A percentile compares a stretch with the other conserved stretches of the same genome.
phyloP scores from a whole-genome alignment of 106 monocot genomes.

The Acorus calamus region DNA sequence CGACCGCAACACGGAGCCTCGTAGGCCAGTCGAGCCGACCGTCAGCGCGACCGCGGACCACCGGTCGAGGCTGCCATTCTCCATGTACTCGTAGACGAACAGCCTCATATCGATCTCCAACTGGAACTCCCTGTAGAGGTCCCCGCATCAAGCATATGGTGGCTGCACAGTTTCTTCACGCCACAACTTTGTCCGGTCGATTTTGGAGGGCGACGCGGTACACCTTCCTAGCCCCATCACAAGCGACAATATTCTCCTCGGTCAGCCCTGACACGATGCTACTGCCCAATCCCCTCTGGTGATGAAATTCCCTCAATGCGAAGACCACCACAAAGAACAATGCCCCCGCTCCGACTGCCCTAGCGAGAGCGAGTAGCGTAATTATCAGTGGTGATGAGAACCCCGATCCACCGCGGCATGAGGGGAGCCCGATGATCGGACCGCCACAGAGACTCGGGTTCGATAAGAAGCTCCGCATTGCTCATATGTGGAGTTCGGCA shows the following conservation, averaged over 20 bases:
- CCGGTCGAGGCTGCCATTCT: constrained; percentile 45
- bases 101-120: constrained; percentile 36
- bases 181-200: constrained; percentile 8
- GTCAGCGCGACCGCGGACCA: no score
- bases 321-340: constrained; percentile 13
- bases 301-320: constrained; percentile 15
- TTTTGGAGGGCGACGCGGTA: constrained; percentile 16
- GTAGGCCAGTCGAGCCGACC: no score
- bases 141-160: constrained; percentile 13
- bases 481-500: constrained; percentile 15
- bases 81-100: constrained; percentile 57
- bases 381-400: no score
- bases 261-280: constrained; percentile 17
- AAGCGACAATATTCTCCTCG: constrained; percentile 42
- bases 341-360: constrained; percentile 16
- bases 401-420: constrained; percentile 9
- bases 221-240: constrained; percentile 35
- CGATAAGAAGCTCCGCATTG: constrained; percentile 17
- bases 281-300: background rate
- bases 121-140: constrained; percentile 36
- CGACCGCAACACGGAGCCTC: no score
- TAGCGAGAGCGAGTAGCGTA: constrained; percentile 20
- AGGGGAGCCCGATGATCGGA: constrained; percentile 5
- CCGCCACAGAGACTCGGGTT: constrained; percentile 42
- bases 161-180: constrained; percentile 38